A percentile compares a stretch with the other conserved stretches of the same genome.
Evolutionary conservation across 2,329 filamentous ascomycete species (phyloP).

Genomic region (Monilinia fructicola): DNA sequence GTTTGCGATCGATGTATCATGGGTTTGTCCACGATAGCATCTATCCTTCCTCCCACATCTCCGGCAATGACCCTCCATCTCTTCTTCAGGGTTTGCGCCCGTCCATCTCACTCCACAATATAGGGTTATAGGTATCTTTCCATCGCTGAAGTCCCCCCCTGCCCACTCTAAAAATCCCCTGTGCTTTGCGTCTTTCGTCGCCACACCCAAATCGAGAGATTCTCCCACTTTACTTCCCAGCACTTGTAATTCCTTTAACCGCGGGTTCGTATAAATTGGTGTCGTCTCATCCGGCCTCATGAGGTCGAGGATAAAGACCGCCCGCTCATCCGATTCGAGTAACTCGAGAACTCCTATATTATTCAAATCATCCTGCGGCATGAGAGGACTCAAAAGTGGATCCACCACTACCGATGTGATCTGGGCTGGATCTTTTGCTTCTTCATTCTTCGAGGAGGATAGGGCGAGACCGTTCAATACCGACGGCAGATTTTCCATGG

Average conservation of each 20-base stretch:
- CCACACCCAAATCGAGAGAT: background rate
- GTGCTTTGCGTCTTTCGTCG: slow-evolving; percentile 7
- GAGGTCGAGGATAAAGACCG: slow-evolving; percentile 33
- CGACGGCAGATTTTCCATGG: slow-evolving; percentile 17
- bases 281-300: slow-evolving; percentile 19
- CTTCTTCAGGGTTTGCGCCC: slow-evolving; percentile 28
- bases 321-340: slow-evolving; percentile 32
- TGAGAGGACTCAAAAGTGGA: slow-evolving; percentile 7
- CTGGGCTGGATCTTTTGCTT: slow-evolving; percentile 6
- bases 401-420: slow-evolving; percentile 1
- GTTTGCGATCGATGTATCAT: slow-evolving; percentile 24
- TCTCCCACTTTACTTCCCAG: slow-evolving; percentile 6
- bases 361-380: slow-evolving; percentile 20
- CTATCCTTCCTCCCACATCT: slow-evolving; percentile 17
- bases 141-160: background rate
- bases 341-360: slow-evolving; percentile 31
- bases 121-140: background rate
- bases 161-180: slow-evolving; percentile 15
- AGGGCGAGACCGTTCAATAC: slow-evolving; percentile 6
- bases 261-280: slow-evolving; percentile 30
- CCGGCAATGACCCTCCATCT: slow-evolving; percentile 34
- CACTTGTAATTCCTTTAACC: slow-evolving; percentile 20
- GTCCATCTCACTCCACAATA: slow-evolving; percentile 33
- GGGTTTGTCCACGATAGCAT: background rate
- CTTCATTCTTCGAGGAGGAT: background rate